phyloP scores from a whole-genome alignment of 2,329 filamentous ascomycete species.

The Colletotrichum liaoningense region DNA sequence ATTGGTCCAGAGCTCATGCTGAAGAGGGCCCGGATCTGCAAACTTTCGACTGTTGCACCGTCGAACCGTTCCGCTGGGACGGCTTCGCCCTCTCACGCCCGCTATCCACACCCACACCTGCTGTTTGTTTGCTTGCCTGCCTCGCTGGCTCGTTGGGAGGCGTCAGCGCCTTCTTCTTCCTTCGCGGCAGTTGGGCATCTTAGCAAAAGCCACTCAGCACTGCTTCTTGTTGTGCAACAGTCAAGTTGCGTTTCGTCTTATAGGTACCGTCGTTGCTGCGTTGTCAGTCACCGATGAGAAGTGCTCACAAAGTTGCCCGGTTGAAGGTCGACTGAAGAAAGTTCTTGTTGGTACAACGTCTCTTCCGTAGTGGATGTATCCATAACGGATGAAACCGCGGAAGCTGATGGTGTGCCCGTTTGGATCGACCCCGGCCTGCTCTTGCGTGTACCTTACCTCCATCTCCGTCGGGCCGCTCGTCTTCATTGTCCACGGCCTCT shows the following conservation, averaged over 20 bases:
- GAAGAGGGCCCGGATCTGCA: constrained; percentile 33
- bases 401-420: constrained; percentile 33
- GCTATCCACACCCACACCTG: neutral
- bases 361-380: constrained; percentile 33
- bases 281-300: neutral
- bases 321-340: constrained; percentile 19
- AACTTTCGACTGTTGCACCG: constrained; percentile 32
- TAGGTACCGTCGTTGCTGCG: neutral
- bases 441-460: constrained; percentile 21
- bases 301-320: neutral
- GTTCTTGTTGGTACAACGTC: constrained; percentile 33
- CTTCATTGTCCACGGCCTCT: constrained; percentile 11
- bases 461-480: constrained; percentile 20
- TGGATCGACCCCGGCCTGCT: constrained; percentile 19
- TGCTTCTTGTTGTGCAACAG: neutral
- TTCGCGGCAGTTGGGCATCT: constrained; percentile 5
- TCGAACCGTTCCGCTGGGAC: constrained; percentile 35
- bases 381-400: constrained; percentile 34
- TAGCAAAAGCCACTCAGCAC: neutral
- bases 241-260: neutral
- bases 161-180: neutral
- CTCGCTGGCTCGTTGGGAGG: neutral
- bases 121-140: constrained; percentile 10
- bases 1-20: constrained; percentile 23
- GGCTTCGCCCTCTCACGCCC: constrained; percentile 14